Evolutionary conservation across 2,329 filamentous ascomycete genomes (phyloP).

Genomic region (Paracoccidioides lutzii): DNA sequence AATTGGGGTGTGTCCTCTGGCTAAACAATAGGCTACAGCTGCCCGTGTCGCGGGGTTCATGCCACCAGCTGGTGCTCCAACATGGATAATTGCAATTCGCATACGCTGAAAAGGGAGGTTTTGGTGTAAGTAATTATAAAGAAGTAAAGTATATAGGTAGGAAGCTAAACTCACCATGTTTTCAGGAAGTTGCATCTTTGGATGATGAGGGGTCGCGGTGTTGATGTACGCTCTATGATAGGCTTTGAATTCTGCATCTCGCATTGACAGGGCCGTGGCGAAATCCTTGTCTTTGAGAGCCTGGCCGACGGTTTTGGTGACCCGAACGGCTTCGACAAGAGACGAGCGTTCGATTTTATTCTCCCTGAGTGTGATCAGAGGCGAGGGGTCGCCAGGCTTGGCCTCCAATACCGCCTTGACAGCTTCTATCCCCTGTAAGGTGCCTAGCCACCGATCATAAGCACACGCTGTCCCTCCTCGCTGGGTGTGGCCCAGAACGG

Average conservation of each 20-base stretch:
- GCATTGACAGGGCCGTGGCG: constrained; percentile 69
- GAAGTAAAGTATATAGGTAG: neutral
- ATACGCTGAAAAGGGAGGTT: constrained; percentile 47
- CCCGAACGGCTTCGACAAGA: constrained; percentile 72
- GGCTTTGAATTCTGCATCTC: constrained; percentile 87
- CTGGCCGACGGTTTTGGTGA: constrained; percentile 71
- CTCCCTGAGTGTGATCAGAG: constrained; percentile 91
- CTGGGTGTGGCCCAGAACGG: constrained; percentile 93
- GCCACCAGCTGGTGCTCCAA: constrained; percentile 88
- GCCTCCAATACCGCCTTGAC: constrained; percentile 84
- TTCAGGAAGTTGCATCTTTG: constrained; percentile 53
- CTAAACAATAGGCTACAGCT: constrained; percentile 82
- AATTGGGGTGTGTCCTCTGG: constrained; percentile 80
- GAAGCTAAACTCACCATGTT: constrained; percentile 47
- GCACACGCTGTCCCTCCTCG: constrained; percentile 83
- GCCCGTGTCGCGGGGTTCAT: constrained; percentile 96
- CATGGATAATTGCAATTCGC: constrained; percentile 91
- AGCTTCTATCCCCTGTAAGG: constrained; percentile 85
- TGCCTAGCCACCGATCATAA: constrained; percentile 87
- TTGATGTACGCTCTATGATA: constrained; percentile 84
- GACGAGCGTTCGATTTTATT: constrained; percentile 93
- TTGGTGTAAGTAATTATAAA: neutral
- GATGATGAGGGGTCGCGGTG: constrained; percentile 70
- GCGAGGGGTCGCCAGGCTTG: constrained; percentile 76
- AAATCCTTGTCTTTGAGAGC: constrained; percentile 81